Percentiles rank a stretch among this genome's conserved stretches.
Evolutionary conservation across 2,329 filamentous ascomycete species (phyloP).

Genomic region (Aureobasidium pullulans): DNA sequence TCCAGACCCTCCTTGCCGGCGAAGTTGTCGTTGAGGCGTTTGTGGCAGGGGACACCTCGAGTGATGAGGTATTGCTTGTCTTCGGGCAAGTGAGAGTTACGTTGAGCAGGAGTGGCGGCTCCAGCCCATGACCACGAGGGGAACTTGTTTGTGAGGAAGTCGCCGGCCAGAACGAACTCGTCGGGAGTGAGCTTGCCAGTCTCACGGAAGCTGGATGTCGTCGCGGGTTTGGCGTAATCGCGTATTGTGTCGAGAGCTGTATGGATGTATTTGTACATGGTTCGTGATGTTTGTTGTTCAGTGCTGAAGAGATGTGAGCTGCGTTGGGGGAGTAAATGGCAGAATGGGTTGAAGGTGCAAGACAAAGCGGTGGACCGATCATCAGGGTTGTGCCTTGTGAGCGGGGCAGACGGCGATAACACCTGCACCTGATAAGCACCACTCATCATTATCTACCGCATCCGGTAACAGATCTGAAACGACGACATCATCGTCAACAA

Average conservation of each 20-base stretch:
- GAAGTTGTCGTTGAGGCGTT: constrained; percentile 87
- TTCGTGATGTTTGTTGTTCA: not conserved
- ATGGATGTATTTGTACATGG: constrained; percentile 76
- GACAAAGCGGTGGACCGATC: constrained; percentile 8
- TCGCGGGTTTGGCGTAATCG: constrained; percentile 82
- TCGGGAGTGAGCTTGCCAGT: constrained; percentile 96
- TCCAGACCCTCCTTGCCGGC: constrained; percentile 82
- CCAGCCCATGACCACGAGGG: constrained; percentile 96
- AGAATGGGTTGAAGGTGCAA: not conserved
- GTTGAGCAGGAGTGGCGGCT: constrained; percentile 71
- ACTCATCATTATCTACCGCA: not conserved
- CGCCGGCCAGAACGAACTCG: constrained; percentile 90
- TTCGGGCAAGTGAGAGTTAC: constrained; percentile 71
- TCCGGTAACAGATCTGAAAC: not conserved
- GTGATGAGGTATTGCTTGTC: constrained; percentile 96
- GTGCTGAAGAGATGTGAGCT: not conserved
- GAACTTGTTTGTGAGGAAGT: constrained; percentile 98
- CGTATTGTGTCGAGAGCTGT: constrained; percentile 79
- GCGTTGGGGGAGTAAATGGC: not conserved
- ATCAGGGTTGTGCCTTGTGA: constrained; percentile 10
- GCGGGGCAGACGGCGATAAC: constrained; percentile 4
- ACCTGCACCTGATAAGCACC: not conserved
- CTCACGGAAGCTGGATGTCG: constrained; percentile 86
- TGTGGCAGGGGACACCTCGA: constrained; percentile 86
- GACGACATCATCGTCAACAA: not conserved